These are phyloP conservation scores for Pascua sp. DNA, from an alignment of 1,284 basidiomycete species.

Conservation along the genomic window DNA sequence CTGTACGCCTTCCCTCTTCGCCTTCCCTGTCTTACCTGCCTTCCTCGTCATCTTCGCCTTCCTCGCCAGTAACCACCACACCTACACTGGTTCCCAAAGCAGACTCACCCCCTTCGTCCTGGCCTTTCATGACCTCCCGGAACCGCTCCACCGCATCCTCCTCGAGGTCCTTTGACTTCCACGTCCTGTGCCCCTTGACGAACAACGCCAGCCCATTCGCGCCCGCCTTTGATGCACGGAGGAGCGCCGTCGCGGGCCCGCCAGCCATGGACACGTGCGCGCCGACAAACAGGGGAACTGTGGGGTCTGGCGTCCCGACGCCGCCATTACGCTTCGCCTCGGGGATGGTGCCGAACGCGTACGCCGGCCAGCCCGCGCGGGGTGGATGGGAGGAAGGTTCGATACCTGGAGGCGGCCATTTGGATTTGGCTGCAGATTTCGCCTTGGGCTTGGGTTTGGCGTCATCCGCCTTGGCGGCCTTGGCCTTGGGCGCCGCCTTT, in stretches of 20 bases:
- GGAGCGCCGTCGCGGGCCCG: slow-evolving; percentile 68
- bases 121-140: slow-evolving; percentile 55
- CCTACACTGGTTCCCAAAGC: neutral
- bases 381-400: slow-evolving; percentile 32
- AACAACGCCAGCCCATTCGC: slow-evolving; percentile 81
- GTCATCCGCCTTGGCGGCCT: neutral
- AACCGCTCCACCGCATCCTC: slow-evolving; percentile 57
- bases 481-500: too few relatives aligned
- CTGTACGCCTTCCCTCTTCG: neutral
- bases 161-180: slow-evolving; percentile 63
- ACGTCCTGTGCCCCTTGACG: slow-evolving; percentile 76
- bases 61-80: neutral
- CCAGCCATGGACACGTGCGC: slow-evolving; percentile 78
- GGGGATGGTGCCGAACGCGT: slow-evolving; percentile 13
- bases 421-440: slow-evolving; percentile 15
- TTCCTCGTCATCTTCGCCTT: neutral
- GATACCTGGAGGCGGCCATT: slow-evolving; percentile 42
- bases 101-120: slow-evolving; percentile 39
- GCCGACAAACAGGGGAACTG: slow-evolving; percentile 54
- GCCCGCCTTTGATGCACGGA: slow-evolving; percentile 69
- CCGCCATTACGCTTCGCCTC: neutral
- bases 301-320: slow-evolving; percentile 16
- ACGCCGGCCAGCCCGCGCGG: slow-evolving; percentile 37
- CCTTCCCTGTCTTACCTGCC: too few relatives aligned
- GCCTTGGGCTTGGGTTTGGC: slow-evolving; percentile 10